Evolutionary conservation across 2,329 filamentous ascomycete species (phyloP).

Genomic region (Pseudogymnoascus sp.): DNA sequence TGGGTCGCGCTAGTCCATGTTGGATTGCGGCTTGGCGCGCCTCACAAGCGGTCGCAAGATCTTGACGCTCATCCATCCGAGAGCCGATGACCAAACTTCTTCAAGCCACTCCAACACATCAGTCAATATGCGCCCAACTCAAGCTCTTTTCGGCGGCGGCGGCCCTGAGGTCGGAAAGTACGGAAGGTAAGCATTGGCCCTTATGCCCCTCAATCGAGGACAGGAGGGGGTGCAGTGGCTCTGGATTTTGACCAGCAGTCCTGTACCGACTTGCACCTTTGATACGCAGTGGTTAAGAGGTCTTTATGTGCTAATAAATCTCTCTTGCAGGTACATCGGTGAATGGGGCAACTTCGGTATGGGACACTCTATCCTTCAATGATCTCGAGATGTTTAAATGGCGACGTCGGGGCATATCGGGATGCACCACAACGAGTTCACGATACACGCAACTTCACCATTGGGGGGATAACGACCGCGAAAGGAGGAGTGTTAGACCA

Average conservation of each 20-base stretch:
- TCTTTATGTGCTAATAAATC: neutral
- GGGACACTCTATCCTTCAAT: slow-evolving; percentile 13
- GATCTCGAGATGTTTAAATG: neutral
- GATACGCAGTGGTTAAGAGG: neutral
- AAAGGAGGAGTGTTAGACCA: neutral
- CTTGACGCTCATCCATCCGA: slow-evolving; percentile 13
- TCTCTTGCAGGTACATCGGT: slow-evolving; percentile 24
- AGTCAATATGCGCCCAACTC: slow-evolving; percentile 28
- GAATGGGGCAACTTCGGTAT: slow-evolving; percentile 28
- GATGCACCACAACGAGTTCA: neutral
- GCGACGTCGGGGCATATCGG: neutral
- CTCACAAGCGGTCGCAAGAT: slow-evolving; percentile 13
- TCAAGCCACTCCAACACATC: slow-evolving; percentile 14
- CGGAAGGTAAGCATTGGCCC: slow-evolving; percentile 26
- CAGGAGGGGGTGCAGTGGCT: neutral
- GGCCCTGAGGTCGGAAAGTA: slow-evolving; percentile 26
- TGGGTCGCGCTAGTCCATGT: slow-evolving; percentile 19
- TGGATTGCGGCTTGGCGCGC: slow-evolving; percentile 17
- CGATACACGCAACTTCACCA: neutral
- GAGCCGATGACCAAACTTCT: slow-evolving; percentile 13
- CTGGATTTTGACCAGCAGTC: neutral
- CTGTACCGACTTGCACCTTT: neutral
- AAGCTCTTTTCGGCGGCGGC: slow-evolving; percentile 25
- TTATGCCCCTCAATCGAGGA: neutral
- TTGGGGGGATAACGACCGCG: neutral